Evolutionary conservation across 2,329 filamentous ascomycete genomes (phyloP).

Genomic region (Ramularia endophylla): DNA sequence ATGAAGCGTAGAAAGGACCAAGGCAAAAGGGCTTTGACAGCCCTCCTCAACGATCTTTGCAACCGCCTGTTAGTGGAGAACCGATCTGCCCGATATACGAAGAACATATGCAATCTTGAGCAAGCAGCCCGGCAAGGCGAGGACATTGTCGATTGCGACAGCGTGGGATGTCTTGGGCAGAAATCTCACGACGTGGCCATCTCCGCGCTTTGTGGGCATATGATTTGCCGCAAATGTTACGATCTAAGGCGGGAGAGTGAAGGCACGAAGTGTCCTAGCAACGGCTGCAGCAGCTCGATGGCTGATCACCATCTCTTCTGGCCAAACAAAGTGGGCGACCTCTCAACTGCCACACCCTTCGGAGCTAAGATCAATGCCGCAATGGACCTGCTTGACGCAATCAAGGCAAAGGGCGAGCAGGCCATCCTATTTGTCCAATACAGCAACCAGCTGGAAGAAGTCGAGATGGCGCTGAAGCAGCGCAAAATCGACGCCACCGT

Average conservation of each 20-base stretch:
- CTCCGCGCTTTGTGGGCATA: slow-evolving; percentile 48
- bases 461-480: slow-evolving; percentile 30
- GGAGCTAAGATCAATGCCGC: slow-evolving; percentile 47
- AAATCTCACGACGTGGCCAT: slow-evolving; percentile 25
- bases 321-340: slow-evolving; percentile 32
- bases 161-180: slow-evolving; percentile 4
- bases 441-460: slow-evolving; percentile 37
- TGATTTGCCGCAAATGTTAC: slow-evolving; percentile 42
- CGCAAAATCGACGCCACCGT: slow-evolving; percentile 31
- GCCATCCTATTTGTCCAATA: slow-evolving; percentile 54
- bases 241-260: slow-evolving; percentile 17
- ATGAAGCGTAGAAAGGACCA: slow-evolving; percentile 3
- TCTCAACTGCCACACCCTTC: slow-evolving; percentile 17
- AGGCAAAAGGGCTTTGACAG: slow-evolving; percentile 5
- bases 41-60: slow-evolving; percentile 13
- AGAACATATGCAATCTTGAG: slow-evolving; percentile 13
- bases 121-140: neutral
- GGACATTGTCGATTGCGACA: slow-evolving; percentile 3
- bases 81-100: slow-evolving; percentile 21
- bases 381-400: slow-evolving; percentile 38
- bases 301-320: slow-evolving; percentile 38
- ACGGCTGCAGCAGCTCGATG: slow-evolving; percentile 37
- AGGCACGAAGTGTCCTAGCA: slow-evolving; percentile 33
- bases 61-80: slow-evolving; percentile 17
- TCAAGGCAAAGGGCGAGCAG: slow-evolving; percentile 40